Percentiles rank a stretch among this genome's conserved stretches.
These are phyloP conservation scores for Colletotrichum musae DNA, from an alignment of 2,329 filamentous ascomycete species.

Conservation along the genomic window DNA sequence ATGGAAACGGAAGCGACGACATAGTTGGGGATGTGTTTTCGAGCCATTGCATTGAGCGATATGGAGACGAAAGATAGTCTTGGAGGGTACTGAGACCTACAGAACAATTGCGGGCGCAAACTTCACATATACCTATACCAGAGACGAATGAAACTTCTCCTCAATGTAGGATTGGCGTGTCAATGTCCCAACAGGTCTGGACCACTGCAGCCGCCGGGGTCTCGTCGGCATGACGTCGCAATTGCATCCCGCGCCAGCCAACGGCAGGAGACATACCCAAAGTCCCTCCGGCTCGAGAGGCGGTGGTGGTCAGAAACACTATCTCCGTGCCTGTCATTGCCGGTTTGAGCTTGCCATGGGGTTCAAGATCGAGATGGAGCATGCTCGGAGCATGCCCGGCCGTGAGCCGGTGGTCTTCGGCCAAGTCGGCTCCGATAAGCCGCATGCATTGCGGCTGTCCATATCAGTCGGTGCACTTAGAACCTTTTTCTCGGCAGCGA, in stretches of 20 bases:
- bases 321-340: not conserved
- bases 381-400: not conserved
- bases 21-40: conserved; percentile 16
- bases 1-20: conserved; percentile 21
- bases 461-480: too few species aligned
- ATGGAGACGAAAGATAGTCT: not conserved
- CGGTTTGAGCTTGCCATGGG: not conserved
- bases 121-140: not conserved
- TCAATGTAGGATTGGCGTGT: not conserved
- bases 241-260: not conserved
- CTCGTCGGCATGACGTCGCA: conserved; percentile 3
- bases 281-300: not conserved
- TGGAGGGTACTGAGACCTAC: not conserved
- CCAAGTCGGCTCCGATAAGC: not conserved
- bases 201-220: not conserved
- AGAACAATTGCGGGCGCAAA: not conserved
- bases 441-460: not conserved
- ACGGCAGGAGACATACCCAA: not conserved
- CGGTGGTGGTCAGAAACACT: conserved; percentile 19
- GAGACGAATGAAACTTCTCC: not conserved
- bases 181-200: not conserved
- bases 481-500: not conserved
- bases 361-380: conserved; percentile 8
- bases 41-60: not conserved
- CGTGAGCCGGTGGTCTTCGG: not conserved